phyloP scores from a whole-genome alignment of 2,329 filamentous ascomycete species.

The Torrubiellomyces zombiae region DNA sequence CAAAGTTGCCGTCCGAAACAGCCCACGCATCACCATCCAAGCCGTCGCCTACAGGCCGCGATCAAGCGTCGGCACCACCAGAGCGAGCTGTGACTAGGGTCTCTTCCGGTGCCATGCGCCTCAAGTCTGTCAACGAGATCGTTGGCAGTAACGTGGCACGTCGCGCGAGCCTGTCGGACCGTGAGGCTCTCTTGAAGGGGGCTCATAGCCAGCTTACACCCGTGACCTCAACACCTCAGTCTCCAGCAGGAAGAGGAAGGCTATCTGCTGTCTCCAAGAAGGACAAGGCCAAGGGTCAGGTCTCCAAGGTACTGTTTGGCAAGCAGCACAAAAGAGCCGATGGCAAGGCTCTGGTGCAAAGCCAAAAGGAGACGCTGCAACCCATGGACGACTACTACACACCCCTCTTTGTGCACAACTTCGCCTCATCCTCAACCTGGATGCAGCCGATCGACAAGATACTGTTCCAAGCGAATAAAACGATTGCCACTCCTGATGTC shows the following conservation, averaged over 20 bases:
- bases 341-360: conserved; percentile 27
- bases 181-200: conserved; percentile 11
- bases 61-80: conserved; percentile 7
- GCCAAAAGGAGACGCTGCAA: conserved; percentile 23
- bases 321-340: conserved; percentile 38
- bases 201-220: conserved; percentile 21
- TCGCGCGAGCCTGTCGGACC: conserved; percentile 17
- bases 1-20: conserved; percentile 25
- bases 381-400: conserved; percentile 47
- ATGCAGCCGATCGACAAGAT: conserved; percentile 54
- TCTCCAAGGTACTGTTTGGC: conserved; percentile 64
- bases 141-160: conserved; percentile 39
- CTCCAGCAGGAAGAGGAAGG: conserved; percentile 17
- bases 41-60: too few species aligned
- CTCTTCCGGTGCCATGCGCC: conserved; percentile 51
- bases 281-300: conserved; percentile 44
- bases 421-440: conserved; percentile 36
- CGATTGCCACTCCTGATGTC: conserved; percentile 70
- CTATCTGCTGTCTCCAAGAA: conserved; percentile 25
- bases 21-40: conserved; percentile 9
- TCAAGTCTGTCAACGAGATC: conserved; percentile 60
- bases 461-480: conserved; percentile 73
- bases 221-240: conserved; percentile 26
- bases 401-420: conserved; percentile 42
- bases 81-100: conserved; percentile 51